Base-by-base conservation (phyloP, 148 eudicot genomes). In the Vaccinium corymbosum region DNA sequence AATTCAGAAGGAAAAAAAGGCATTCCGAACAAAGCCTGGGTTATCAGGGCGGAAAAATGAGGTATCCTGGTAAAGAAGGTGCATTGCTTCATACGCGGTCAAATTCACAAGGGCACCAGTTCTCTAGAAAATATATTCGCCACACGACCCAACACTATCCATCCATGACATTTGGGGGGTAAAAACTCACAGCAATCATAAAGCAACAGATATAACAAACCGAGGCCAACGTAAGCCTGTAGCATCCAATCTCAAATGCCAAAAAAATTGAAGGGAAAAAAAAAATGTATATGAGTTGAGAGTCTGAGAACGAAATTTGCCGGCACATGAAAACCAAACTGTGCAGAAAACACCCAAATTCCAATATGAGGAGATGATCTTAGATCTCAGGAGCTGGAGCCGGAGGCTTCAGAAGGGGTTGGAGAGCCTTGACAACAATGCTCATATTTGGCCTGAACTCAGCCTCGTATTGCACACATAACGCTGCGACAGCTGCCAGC, bases 401-500 rank as follows among this genome's bases (percentile, higher is more conserved):
- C 13, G 84, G 68, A 38, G 85, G 68, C 84, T 75, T 89, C 85
- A 86, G 82, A 70, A 89, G 89, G 22, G 91, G 91, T 74, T 89
- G 89, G n/a, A 89, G 85, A 78, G 88, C 91, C 80, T 89, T 87
- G 55, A 87, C 91, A 56, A 89, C 91, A 56, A 89, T 89, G 80
- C 89, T 89, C 89, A 86, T 89, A 52, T 88, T 90, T 78, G 92
- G 92, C 85, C 92, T 75, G 83, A 90, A 88, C 86, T 91, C 93
- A 2, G 93, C 82, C 86, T 91, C 91, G 32, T 91, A 90, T 86
- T 91, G 92, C 83, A 91, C 91, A 11, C 91, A 90, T 57, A 91
- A 77, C 29, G 93, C 92, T 83, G 93, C 93, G 42, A 91, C 92
- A 32, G 92, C 93, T 71, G 92, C 93, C 88, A 91, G 51, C 93